Conservation (phyloP, 2,329 filamentous ascomycete species). For the Bretziella fagacearum region DNA sequence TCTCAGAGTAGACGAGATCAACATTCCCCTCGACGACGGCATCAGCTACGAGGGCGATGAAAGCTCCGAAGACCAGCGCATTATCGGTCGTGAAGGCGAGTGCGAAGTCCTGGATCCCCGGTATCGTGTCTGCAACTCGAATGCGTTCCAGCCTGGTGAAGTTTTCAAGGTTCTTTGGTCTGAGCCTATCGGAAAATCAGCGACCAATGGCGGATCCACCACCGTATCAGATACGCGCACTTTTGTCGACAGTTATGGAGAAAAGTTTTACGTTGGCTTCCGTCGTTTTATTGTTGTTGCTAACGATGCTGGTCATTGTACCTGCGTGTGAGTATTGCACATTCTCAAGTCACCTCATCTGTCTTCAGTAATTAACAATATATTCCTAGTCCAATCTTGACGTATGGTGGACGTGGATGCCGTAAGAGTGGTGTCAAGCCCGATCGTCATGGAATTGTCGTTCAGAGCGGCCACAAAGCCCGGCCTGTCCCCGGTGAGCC, state of each 20-base stretch:
- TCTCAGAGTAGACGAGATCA: neutral
- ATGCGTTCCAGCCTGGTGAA: conserved; percentile 20
- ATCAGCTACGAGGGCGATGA: neutral
- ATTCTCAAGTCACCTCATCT: neutral
- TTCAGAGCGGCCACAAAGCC: conserved; percentile 18
- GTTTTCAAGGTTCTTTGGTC: conserved; percentile 40
- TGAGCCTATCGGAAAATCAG: conserved; percentile 29
- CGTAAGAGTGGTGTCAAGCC: conserved; percentile 36
- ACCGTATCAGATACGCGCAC: conserved; percentile 22
- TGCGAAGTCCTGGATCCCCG: conserved; percentile 5
- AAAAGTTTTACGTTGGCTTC: conserved; percentile 31
- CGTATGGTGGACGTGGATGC: conserved; percentile 36
- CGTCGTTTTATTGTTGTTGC: conserved; percentile 38
- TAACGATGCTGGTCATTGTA: conserved; percentile 35
- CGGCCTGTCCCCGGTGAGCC: conserved; percentile 27
- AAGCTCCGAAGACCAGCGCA: neutral
- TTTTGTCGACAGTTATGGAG: conserved; percentile 22
- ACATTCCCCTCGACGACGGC: neutral
- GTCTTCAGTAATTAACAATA: conserved; percentile 11
- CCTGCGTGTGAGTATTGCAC: conserved; percentile 33
- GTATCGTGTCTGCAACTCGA: conserved; percentile 7
- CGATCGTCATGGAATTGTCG: conserved; percentile 35
- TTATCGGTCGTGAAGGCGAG: conserved; percentile 1
- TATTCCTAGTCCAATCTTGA: conserved; percentile 33
- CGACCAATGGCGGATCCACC: conserved; percentile 18